Evolutionary conservation across 352 stramenopile genomes (phyloP), one percentile per base, ranked within the genome.

Genomic region (Pythium oligandrum): DNA sequence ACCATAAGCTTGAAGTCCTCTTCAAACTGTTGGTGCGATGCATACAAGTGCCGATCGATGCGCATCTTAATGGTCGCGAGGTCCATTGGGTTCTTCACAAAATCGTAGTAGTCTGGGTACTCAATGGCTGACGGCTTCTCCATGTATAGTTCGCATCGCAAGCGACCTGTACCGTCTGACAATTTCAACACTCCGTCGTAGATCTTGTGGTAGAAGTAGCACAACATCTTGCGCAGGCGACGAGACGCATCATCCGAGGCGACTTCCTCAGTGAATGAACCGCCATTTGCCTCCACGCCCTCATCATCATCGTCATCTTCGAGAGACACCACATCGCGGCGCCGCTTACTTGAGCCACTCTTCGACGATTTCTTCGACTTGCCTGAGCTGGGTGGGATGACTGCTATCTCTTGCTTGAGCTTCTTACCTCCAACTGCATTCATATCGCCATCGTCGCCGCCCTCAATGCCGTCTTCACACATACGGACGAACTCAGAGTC

Each of bases 41-140:
- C 53, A 58, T 95, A 95, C 37, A 71, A 56, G 50, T 88, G 77
- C 37, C 58, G 59, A 50, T 91, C 82, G 6, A 93, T 81, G 4
- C 90, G 88, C 9, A 42, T 47, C 44, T 91, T 92, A 59, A 97
- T 96, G n/a, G 82, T 92, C 37, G 63, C 48, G 9, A 97, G 69
- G 52, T 93, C 85, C 85, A 97, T 96, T 3, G 90, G 83, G 2
- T 85, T 45, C 48, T 76, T 87, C 43, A 97, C 82, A 47, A 96
- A 87, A 44, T 80, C 64, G 61, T 96, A 96, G 57, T 97, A 97
- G 63, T 96, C 89, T 30, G 84, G 84, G 50, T 95, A 95, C 50
- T 93, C 82, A 10, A 75, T 37, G 12, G 80, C 70, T 35, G 84
- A 93, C 9, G 84, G 84, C 52, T 88, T 91, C 37, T 90, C 84